These are phyloP conservation scores for Juglanconis sp. DNA, from an alignment of 2,329 filamentous ascomycete species.

Conservation along the genomic window DNA sequence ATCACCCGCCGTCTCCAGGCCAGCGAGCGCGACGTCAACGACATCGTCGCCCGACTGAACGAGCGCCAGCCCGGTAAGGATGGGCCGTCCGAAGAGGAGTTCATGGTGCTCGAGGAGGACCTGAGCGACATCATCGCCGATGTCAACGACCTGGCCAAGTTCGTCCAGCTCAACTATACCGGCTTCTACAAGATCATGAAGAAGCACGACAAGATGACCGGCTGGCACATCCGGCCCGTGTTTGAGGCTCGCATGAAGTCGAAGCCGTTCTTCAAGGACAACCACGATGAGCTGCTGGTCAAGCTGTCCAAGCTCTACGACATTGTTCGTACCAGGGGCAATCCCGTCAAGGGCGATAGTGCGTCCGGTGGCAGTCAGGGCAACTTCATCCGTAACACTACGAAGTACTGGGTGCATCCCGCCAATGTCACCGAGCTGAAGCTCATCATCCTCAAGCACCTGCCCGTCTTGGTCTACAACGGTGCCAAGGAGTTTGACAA, in stretches of 20 bases:
- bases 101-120: slow-evolving; percentile 88
- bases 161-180: slow-evolving; percentile 96
- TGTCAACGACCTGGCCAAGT: slow-evolving; percentile 96
- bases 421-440: slow-evolving; percentile 98
- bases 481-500: slow-evolving; percentile 92
- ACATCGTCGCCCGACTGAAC: slow-evolving; percentile 75
- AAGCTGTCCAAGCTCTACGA: slow-evolving; percentile 95
- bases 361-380: slow-evolving; percentile 87
- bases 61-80: slow-evolving; percentile 55
- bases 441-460: slow-evolving; percentile 94
- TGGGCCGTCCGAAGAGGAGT: slow-evolving; percentile 82
- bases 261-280: slow-evolving; percentile 98
- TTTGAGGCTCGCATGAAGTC: slow-evolving; percentile 92
- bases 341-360: slow-evolving; percentile 88
- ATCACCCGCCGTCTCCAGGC: slow-evolving; percentile 86
- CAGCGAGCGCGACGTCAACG: slow-evolving; percentile 84
- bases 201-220: slow-evolving; percentile 98
- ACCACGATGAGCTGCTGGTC: slow-evolving; percentile 94
- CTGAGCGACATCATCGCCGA: slow-evolving; percentile 97
- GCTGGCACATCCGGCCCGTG: slow-evolving; percentile 90
- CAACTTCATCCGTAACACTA: slow-evolving; percentile 94
- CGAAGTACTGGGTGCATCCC: slow-evolving; percentile 98
- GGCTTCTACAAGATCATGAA: slow-evolving; percentile 99
- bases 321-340: slow-evolving; percentile 85
- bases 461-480: slow-evolving; percentile 96